phyloP scores from a whole-genome alignment of 2,329 filamentous ascomycete genomes.

The Dactylellina cionopaga region DNA sequence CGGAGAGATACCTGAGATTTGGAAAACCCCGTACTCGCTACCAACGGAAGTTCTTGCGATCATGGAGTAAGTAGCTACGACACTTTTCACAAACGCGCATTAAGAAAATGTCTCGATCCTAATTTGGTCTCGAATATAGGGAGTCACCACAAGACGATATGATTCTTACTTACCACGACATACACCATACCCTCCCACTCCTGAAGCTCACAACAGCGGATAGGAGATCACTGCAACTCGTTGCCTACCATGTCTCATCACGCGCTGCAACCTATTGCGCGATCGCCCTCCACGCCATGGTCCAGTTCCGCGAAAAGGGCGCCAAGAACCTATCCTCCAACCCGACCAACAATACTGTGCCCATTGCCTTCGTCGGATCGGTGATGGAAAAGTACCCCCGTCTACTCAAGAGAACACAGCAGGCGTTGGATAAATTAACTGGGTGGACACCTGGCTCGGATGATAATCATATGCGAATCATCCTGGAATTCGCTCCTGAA shows the following conservation, averaged over 20 bases:
- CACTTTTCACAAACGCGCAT: neutral
- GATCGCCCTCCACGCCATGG: conserved; percentile 45
- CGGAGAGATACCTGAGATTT: neutral
- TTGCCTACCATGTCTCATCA: conserved; percentile 40
- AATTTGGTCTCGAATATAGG: neutral
- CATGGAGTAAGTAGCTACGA: conserved; percentile 35
- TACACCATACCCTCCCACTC: conserved; percentile 17
- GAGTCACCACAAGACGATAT: conserved; percentile 6
- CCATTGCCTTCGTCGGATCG: conserved; percentile 43
- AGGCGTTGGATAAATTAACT: conserved; percentile 23
- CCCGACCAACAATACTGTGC: conserved; percentile 18
- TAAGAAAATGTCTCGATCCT: neutral
- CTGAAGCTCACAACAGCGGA: conserved; percentile 10
- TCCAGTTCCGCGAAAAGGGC: conserved; percentile 28
- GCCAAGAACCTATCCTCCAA: conserved; percentile 7
- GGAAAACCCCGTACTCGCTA: conserved; percentile 22
- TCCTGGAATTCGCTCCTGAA: conserved; percentile 40
- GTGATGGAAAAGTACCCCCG: conserved; percentile 47
- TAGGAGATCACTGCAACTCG: conserved; percentile 12
- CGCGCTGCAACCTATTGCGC: conserved; percentile 44
- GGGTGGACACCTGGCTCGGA: conserved; percentile 4
- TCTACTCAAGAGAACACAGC: conserved; percentile 30
- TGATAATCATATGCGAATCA: conserved; percentile 13
- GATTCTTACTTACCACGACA: conserved; percentile 11
- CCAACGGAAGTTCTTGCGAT: conserved; percentile 36